Conservation (phyloP, 2,329 filamentous ascomycete species). For the Penicillium olsonii region DNA sequence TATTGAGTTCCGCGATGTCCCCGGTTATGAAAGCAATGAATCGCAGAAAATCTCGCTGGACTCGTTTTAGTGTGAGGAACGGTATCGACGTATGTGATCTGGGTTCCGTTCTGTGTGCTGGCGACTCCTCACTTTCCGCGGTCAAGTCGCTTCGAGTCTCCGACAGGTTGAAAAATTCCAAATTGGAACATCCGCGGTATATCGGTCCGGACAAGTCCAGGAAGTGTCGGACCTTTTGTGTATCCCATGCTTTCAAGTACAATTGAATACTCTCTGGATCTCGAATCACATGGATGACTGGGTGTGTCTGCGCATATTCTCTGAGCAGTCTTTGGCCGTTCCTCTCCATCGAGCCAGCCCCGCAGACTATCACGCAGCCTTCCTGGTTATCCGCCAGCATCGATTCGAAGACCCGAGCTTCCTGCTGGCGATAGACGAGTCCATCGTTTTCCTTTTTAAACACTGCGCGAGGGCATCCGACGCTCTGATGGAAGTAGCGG, state of each 20-base stretch:
- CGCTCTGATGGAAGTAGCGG: slow-evolving; percentile 64
- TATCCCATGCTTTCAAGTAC: slow-evolving; percentile 60
- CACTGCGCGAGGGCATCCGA: slow-evolving; percentile 61
- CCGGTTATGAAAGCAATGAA: slow-evolving; percentile 64
- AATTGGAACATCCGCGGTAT: slow-evolving; percentile 68
- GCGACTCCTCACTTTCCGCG: slow-evolving; percentile 27
- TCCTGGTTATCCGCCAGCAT: slow-evolving; percentile 61
- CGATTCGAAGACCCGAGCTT: slow-evolving; percentile 62
- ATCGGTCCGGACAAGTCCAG: slow-evolving; percentile 54
- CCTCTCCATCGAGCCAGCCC: slow-evolving; percentile 67
- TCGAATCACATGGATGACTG: slow-evolving; percentile 70
- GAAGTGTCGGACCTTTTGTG: slow-evolving; percentile 59
- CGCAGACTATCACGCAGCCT: slow-evolving; percentile 70
- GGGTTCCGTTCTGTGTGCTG: slow-evolving; percentile 35
- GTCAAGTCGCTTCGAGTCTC: slow-evolving; percentile 47
- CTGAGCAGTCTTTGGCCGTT: slow-evolving; percentile 61
- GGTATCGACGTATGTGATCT: slow-evolving; percentile 52
- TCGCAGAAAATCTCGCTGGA: slow-evolving; percentile 69
- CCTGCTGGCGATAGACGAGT: slow-evolving; percentile 63
- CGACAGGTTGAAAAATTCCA: slow-evolving; percentile 75
- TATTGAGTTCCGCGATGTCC: slow-evolving; percentile 31
- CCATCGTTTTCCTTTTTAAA: slow-evolving; percentile 66
- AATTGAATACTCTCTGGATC: slow-evolving; percentile 65
- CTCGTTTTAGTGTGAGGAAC: slow-evolving; percentile 67
- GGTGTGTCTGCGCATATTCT: slow-evolving; percentile 64